Conservation (phyloP, 2,329 filamentous ascomycete genomes). For the Pseudocercospora macadamiae region DNA sequence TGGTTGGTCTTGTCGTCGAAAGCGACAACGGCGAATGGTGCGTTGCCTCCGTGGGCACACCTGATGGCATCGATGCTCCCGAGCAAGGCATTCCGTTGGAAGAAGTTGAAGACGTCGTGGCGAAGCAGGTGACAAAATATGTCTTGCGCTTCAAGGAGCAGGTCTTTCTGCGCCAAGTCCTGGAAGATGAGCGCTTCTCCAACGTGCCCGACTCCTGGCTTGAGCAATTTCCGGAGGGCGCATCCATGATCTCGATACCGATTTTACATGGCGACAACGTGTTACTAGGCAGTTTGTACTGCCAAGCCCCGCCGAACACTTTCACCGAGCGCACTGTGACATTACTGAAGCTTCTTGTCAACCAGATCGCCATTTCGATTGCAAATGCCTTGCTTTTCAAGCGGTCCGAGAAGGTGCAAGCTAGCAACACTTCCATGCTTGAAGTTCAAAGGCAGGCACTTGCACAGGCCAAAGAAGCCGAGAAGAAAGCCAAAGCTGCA, state of each 20-base stretch:
- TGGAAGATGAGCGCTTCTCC: slow-evolving; percentile 76
- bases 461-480: slow-evolving; percentile 70
- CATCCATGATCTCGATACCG: slow-evolving; percentile 77
- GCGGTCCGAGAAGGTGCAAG: slow-evolving; percentile 75
- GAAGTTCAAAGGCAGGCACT: slow-evolving; percentile 74
- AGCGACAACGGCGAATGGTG: slow-evolving; percentile 69
- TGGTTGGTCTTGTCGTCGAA: slow-evolving; percentile 74
- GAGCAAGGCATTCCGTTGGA: slow-evolving; percentile 66
- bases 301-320: slow-evolving; percentile 73
- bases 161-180: slow-evolving; percentile 73
- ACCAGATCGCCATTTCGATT: slow-evolving; percentile 71
- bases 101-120: slow-evolving; percentile 67
- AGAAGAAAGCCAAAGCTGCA: slow-evolving; percentile 75
- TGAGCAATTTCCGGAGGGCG: slow-evolving; percentile 68
- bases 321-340: slow-evolving; percentile 70
- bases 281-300: slow-evolving; percentile 73
- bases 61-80: slow-evolving; percentile 70
- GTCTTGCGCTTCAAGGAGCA: slow-evolving; percentile 75
- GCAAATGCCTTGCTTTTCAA: slow-evolving; percentile 67
- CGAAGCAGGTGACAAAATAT: slow-evolving; percentile 76
- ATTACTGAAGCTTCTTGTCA: slow-evolving; percentile 68
- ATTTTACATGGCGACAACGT: slow-evolving; percentile 73
- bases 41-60: slow-evolving; percentile 73
- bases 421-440: slow-evolving; percentile 77
- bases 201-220: slow-evolving; percentile 73